Percentiles rank a stretch among this genome's conserved stretches.
phyloP scores from a whole-genome alignment of 2,329 filamentous ascomycete species.

The Trichoderma sp. region DNA sequence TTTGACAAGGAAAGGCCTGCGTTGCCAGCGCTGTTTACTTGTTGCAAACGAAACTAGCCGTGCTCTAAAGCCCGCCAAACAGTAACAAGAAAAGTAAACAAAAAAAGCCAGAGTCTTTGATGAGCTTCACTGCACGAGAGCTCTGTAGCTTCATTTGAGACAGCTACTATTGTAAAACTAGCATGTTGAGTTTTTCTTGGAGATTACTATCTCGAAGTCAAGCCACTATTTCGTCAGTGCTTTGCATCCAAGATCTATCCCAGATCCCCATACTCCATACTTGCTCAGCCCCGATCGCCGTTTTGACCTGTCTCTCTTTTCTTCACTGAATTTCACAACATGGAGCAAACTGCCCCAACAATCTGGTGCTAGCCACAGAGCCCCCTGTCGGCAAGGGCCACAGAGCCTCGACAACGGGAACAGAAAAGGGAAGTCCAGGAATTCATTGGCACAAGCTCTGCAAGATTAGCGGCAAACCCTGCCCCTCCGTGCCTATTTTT shows the following conservation, averaged over 20 bases:
- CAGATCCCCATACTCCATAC: neutral
- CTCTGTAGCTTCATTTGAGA: neutral
- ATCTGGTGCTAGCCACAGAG: neutral
- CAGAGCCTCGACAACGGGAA: neutral
- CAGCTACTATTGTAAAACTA: neutral
- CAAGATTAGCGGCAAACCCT: neutral
- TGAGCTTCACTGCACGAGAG: neutral
- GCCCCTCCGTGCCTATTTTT: constrained; percentile 17
- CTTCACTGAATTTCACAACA: neutral
- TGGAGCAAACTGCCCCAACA: neutral
- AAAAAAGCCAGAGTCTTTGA: neutral
- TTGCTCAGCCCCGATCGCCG: constrained; percentile 11
- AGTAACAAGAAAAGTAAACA: neutral
- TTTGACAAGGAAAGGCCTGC: neutral
- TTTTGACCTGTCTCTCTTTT: neutral
- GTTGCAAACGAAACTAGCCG: neutral
- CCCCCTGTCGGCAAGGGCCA: neutral
- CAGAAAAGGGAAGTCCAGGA: neutral
- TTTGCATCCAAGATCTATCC: neutral
- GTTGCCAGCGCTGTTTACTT: neutral
- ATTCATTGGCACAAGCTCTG: neutral
- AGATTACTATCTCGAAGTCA: neutral
- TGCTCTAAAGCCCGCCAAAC: neutral
- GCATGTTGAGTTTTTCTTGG: neutral
- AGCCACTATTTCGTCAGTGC: neutral